These are phyloP conservation scores for Talaromyces borbonicus DNA, from an alignment of 495 filamentous ascomycete species.

Conservation along the genomic window DNA sequence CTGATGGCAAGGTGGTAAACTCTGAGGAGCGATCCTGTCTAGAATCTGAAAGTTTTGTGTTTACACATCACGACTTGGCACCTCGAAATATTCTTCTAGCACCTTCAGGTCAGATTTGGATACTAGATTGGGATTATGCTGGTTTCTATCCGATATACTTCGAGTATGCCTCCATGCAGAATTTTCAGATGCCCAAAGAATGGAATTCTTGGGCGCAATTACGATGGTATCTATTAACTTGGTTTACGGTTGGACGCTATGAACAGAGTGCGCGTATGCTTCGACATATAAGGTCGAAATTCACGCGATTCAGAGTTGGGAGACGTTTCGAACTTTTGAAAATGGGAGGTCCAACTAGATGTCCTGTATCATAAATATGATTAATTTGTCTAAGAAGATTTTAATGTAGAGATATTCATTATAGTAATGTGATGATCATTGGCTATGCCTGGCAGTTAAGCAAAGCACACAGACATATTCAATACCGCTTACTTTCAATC, in stretches of 20 bases:
- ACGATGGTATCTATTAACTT: constrained; percentile 13
- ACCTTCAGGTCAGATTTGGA: constrained; percentile 13
- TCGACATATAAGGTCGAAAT: constrained; percentile 8
- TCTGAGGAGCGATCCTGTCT: not conserved
- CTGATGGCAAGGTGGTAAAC: not conserved
- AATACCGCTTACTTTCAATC: not conserved
- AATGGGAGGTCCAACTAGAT: constrained; percentile 1
- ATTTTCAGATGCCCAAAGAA: constrained; percentile 10
- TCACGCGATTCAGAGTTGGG: constrained; percentile 9
- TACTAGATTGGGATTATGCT: constrained; percentile 21
- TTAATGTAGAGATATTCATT: not conserved
- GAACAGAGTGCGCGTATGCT: constrained; percentile 5
- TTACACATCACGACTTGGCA: constrained; percentile 19
- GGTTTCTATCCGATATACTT: constrained; percentile 20
- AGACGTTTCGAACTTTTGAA: constrained; percentile 11
- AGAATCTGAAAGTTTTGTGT: constrained; percentile 12
- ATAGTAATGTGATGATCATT: not conserved
- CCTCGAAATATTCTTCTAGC: constrained; percentile 21
- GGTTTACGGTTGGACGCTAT: constrained; percentile 12
- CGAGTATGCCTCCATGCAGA: constrained; percentile 16
- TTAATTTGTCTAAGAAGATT: not conserved
- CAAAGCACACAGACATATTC: not conserved
- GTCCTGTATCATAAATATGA: constrained; percentile 2
- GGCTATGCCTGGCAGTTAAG: not conserved
- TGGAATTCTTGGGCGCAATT: constrained; percentile 8